Base-by-base conservation (phyloP, 768 basidiomycete species). In the Hypsizygus marmoreus region DNA sequence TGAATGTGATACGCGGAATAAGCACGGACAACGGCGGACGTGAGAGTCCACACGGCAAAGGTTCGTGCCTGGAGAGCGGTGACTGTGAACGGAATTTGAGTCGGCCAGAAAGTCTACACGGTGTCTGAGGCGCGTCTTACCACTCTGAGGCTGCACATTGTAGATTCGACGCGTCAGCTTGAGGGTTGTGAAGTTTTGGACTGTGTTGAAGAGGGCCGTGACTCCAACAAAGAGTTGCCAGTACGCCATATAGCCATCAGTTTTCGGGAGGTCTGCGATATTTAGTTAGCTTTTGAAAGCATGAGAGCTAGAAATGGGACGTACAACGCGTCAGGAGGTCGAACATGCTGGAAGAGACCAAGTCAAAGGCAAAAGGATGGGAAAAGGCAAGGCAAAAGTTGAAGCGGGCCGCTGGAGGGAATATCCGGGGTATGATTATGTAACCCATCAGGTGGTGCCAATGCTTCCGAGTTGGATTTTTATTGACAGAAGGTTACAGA, bases 1-100 rank as follows among this genome's bases (percentile, higher is more conserved):
- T 84, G 71, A 54, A 97, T 88, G 62, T 97, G 75, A 68, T 94
- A 97, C 5, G 95, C 93, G 9, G 92, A 90, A 56, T 94, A 94
- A 37, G 76, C 71, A 26, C 95, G 84, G 38, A 98, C 82, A 35
- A 88, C 70, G 17, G 89, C 91, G 6, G 91, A 82, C 4, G 88
- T 85, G 40, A 95, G 64, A 0, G 95, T 97, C 95, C 95, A 99
- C 1, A 82, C 76, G 1, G 80, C 95, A 62, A 97, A 97, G 4
- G 93, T 90, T 35, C 95, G 80, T 28, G 91, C 88, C 54, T 95
- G 91, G 14, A 98, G 76, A 13, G 76, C 67, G 6, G 91, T 94
- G 9, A 99, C 95, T 95, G 67, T 17, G 43, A 16, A 30, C 24
- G 42, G 25, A 38, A 24, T 42, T 53, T 19, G 45, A 29, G 13